Evolutionary conservation across 441 rosid species (phyloP), one percentile per base, ranked within the genome.

Genomic region (Adansonia madagascariensis): DNA sequence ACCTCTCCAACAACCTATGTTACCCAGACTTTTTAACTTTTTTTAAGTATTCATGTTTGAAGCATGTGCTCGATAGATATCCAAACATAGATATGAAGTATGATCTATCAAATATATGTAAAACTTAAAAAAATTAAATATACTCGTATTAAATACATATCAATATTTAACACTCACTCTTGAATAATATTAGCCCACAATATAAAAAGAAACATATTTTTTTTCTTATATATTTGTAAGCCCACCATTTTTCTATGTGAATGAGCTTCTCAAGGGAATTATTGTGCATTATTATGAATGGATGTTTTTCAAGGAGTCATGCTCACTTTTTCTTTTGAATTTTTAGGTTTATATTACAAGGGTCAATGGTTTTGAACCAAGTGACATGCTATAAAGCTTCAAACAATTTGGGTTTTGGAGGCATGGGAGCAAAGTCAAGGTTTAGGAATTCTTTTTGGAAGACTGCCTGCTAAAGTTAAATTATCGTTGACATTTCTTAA

Each of bases 261-360:
- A 63, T 63, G 46, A 39, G 49, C 69, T 39, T 64, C 49, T 64
- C 67, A 1, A 31, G 8, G 68, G 71, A 18, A 65, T 63, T 65
- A 15, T 55, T 59, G 24, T 61, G 15, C 63, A 55, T 70, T 9
- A n/a, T 18, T 71, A n/a, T 71, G 75, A 3, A 50, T 66, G 41
- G 4, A 49, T 27, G 5, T 39, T 52, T 24, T 24, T 17, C 52
- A 66, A 49, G 74, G 35, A 78, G 56, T 41, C 15, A 63, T 67
- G 71, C 41, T 12, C 15, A 49, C 35, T 69, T 2, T 62, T 41
- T 57, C 2, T 67, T n/a, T 39, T 47, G 44, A 55, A 11, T 46
- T 83, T 56, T 52, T 86, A 90, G 93, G 88, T 91, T 24, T 78
- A 87, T 73, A 84, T 91, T 55, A 77, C 83, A 61, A 83, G 94